Base-by-base conservation (phyloP, 306 rosid genomes). In the Lathyrus oleraceus region DNA sequence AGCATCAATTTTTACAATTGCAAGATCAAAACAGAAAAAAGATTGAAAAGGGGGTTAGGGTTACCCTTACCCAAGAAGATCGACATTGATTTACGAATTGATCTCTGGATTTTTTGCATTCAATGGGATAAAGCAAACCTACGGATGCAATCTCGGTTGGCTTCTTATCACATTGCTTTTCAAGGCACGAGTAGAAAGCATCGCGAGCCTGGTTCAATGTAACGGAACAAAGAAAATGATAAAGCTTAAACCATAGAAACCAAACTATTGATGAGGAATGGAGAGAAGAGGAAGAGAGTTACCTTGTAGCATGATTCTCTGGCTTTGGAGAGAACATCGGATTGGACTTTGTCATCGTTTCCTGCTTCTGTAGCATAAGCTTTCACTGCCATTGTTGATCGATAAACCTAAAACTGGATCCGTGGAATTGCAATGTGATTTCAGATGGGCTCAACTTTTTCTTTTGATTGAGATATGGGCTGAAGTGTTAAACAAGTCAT, bases 241-340 rank as follows among this genome's bases (percentile, higher is more conserved):
- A 49, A 11, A 43, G 47, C 47, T 1, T 10, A 35, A 74, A 9
- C 1, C 9, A 6, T 27, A 0, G 3, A 57, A 8, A 43, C 51
- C 13, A 61, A 49, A 4, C 9, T 15, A 36, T 13, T 3, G 11
- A 19, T 32, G 5, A 3, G n/a, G 19, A 21, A 47, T 6, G 52
- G 21, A 35, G 47, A 20, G 36, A 42, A 10, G 19, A 39, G 32
- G 19, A 36, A 78, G 43, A 71, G 17, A 47, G 15, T 0, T 2
- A 94, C 99, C 92, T 91, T 85, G 75, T 91, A 82, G 85, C 97
- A 95, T 47, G 91, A 77, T 80, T 81, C 83, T 56, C 99, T 89
- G 14, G 96, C 86, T 79, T 81, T 72, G 10, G 83, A 36, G 62
- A 95, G 92, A 2, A 91, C 97, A 73, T 89, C 97, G 30, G 79